A percentile compares a stretch with the other conserved stretches of the same genome.
Evolutionary conservation across 495 filamentous ascomycete species (phyloP).

Genomic region (Neurospora sp.): DNA sequence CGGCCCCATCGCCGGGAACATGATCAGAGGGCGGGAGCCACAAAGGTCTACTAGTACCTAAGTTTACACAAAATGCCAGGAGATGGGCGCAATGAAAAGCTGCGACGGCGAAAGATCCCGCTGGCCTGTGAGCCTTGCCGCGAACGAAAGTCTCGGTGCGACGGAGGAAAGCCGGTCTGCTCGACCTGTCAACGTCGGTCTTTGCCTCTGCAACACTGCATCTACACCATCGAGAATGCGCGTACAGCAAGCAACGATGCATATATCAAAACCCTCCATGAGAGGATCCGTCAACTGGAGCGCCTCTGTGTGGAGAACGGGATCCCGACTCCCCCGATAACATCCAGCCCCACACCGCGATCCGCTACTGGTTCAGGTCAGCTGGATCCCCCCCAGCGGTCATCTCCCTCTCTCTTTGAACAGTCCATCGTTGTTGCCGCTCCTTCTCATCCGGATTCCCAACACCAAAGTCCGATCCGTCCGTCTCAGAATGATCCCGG

Average conservation of each 20-base stretch:
- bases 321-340: conserved; percentile 13
- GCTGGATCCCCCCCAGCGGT: background rate
- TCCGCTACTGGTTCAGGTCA: background rate
- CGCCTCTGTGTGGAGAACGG: conserved; percentile 23
- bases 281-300: conserved; percentile 31
- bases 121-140: conserved; percentile 33
- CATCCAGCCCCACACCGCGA: conserved; percentile 1
- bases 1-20: background rate
- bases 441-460: background rate
- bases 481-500: background rate
- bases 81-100: background rate
- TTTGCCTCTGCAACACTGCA: conserved; percentile 25
- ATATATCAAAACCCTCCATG: conserved; percentile 28
- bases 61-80: background rate
- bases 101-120: conserved; percentile 9
- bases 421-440: background rate
- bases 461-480: background rate
- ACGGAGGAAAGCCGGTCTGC: conserved; percentile 37
- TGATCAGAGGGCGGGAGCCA: background rate
- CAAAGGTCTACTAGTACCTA: background rate
- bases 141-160: conserved; percentile 33
- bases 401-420: background rate
- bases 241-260: conserved; percentile 30
- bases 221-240: conserved; percentile 28
- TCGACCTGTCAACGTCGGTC: conserved; percentile 30